A percentile compares a stretch with the other conserved stretches of the same genome.
Evolutionary conservation across 495 filamentous ascomycete species (phyloP).

Genomic region (Hamigera avellanea): DNA sequence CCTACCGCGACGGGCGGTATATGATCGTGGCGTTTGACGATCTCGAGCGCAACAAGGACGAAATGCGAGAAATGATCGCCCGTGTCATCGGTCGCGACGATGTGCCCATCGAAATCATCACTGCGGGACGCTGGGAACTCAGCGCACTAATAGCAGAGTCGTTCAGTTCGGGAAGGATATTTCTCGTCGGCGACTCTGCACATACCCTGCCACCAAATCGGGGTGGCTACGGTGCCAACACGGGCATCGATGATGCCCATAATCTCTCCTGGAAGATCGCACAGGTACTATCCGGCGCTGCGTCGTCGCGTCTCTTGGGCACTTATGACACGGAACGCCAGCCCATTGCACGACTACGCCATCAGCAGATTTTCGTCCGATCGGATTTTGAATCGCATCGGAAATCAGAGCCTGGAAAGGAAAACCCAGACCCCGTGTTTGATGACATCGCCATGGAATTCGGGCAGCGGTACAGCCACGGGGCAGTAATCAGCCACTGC

Average conservation of each 20-base stretch:
- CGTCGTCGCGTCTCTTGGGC: constrained; percentile 27
- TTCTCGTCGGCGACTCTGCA: constrained; percentile 40
- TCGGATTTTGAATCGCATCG: background rate
- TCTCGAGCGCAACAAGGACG: constrained; percentile 11
- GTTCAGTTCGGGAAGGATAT: constrained; percentile 23
- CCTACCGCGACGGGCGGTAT: constrained; percentile 19
- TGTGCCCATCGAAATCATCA: constrained; percentile 16
- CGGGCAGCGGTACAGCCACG: constrained; percentile 11
- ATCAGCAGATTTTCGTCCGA: background rate
- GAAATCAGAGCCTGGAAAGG: constrained; percentile 1
- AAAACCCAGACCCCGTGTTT: constrained; percentile 2
- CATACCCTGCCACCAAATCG: constrained; percentile 35
- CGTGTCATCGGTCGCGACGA: constrained; percentile 10
- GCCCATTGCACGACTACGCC: constrained; percentile 21
- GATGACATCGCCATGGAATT: constrained; percentile 19
- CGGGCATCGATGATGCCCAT: constrained; percentile 34
- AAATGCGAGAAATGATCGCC: constrained; percentile 8
- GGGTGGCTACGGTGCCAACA: constrained; percentile 38
- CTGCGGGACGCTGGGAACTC: constrained; percentile 16
- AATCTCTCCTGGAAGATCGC: constrained; percentile 38
- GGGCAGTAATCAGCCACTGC: constrained; percentile 6
- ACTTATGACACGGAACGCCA: constrained; percentile 40
- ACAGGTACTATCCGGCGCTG: constrained; percentile 30
- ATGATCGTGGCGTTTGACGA: constrained; percentile 18
- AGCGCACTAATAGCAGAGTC: constrained; percentile 15